These are phyloP conservation scores for Trichosporon sp. DNA, from an alignment of 1,284 basidiomycete species.

Conservation along the genomic window DNA sequence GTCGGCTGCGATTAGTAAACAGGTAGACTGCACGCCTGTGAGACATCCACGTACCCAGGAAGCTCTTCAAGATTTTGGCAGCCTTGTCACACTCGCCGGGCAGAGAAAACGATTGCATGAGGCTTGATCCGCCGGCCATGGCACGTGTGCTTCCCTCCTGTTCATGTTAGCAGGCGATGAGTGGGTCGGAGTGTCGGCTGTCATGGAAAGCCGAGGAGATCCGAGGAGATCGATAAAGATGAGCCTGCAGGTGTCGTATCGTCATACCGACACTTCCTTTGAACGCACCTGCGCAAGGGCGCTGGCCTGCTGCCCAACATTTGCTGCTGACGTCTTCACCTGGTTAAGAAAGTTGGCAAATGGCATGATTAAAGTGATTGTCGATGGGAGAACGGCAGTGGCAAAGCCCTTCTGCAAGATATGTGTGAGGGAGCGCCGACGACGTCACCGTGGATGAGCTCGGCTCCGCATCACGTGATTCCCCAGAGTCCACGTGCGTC, in stretches of 20 bases:
- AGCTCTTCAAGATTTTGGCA: constrained; percentile 80
- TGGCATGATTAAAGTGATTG: constrained; percentile 6
- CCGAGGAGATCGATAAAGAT: too few species aligned
- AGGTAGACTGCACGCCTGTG: background rate
- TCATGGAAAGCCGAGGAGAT: too few species aligned
- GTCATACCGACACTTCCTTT: too few species aligned
- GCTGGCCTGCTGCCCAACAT: constrained; percentile 27
- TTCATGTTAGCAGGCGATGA: background rate
- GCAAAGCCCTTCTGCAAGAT: background rate
- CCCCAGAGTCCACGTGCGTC: background rate
- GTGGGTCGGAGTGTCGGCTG: too few species aligned
- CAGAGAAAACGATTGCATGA: constrained; percentile 75
- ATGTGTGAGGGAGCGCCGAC: background rate
- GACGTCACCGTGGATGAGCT: background rate
- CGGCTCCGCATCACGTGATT: background rate
- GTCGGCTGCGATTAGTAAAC: constrained; percentile 58
- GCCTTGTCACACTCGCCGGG: constrained; percentile 86
- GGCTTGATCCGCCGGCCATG: constrained; percentile 48
- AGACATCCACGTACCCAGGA: constrained; percentile 63
- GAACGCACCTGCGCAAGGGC: constrained; percentile 30
- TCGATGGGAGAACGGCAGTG: background rate
- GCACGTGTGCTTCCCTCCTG: constrained; percentile 38
- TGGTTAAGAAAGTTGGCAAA: constrained; percentile 26
- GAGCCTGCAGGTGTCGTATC: too few species aligned
- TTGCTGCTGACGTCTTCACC: constrained; percentile 21